Conservation (phyloP, 2,329 filamentous ascomycete species). For the Cordyceps pruinosa region DNA sequence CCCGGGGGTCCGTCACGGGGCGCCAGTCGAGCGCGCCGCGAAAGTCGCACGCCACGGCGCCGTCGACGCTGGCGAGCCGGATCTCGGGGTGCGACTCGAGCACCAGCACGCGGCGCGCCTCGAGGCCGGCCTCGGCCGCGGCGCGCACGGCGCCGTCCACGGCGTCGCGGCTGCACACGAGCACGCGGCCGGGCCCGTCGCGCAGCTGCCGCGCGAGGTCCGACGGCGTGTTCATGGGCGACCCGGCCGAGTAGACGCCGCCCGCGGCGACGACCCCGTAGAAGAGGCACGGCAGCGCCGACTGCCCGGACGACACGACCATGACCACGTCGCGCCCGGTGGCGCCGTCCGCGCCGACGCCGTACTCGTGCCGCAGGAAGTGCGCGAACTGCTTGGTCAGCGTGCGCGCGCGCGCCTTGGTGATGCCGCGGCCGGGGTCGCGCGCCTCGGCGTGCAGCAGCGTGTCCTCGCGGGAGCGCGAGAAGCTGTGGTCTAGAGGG, state of each 20-base stretch:
- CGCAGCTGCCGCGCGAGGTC: conserved; percentile 43
- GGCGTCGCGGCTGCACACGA: conserved; percentile 42
- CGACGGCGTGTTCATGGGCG: conserved; percentile 39
- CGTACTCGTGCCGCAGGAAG: conserved; percentile 45
- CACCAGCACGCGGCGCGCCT: conserved; percentile 41
- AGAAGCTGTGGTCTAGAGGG: conserved; percentile 27
- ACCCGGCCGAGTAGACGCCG: conserved; percentile 51
- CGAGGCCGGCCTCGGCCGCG: conserved; percentile 38
- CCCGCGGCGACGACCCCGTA: conserved; percentile 52
- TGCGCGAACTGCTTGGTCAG: conserved; percentile 47
- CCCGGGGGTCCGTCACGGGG: conserved; percentile 41
- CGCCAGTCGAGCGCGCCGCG: conserved; percentile 42
- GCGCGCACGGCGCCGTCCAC: conserved; percentile 41
- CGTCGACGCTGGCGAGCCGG: conserved; percentile 22
- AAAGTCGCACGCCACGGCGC: conserved; percentile 20
- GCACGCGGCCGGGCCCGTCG: conserved; percentile 28
- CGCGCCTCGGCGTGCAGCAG: conserved; percentile 51
- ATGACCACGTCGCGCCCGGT: conserved; percentile 47
- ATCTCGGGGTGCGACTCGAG: conserved; percentile 34
- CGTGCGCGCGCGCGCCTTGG: conserved; percentile 41
- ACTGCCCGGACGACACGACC: conserved; percentile 49
- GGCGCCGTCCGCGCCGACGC: conserved; percentile 42
- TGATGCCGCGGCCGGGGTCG: conserved; percentile 46
- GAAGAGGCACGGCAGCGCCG: conserved; percentile 45
- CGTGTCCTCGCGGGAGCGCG: conserved; percentile 37